A percentile compares a stretch with the other conserved stretches of the same genome.
These are phyloP conservation scores for Suillus paluster DNA, from an alignment of 768 basidiomycete species.

Conservation along the genomic window DNA sequence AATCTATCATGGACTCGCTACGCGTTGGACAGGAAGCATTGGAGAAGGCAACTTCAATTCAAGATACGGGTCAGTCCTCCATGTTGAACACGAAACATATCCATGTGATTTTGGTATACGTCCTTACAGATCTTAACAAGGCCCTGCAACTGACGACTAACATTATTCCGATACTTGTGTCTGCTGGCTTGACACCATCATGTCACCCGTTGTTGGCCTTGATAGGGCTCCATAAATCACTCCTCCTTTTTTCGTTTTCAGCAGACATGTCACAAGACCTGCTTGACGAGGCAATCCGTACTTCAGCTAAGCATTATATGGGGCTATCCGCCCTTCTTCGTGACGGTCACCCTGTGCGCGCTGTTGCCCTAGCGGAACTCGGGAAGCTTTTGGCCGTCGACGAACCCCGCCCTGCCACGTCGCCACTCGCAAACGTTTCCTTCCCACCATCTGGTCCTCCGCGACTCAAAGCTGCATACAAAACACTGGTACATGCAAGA, in stretches of 20 bases:
- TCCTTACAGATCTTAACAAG: conserved; percentile 55
- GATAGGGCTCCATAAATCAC: conserved; percentile 68
- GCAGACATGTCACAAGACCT: conserved; percentile 46
- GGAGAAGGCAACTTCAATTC: conserved; percentile 68
- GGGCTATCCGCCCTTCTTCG: conserved; percentile 60
- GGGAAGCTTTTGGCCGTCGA: conserved; percentile 84
- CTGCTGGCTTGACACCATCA: conserved; percentile 62
- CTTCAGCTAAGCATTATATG: conserved; percentile 53
- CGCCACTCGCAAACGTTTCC: conserved; percentile 18
- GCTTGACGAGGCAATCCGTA: conserved; percentile 67
- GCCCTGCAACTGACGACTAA: conserved; percentile 65
- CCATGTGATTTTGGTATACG: conserved; percentile 3
- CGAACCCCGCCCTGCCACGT: conserved; percentile 55
- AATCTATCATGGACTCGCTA: conserved; percentile 63
- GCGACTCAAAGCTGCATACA: conserved; percentile 65
- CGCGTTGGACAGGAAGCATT: conserved; percentile 76
- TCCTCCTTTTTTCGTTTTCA: conserved; percentile 60
- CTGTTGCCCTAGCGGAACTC: conserved; percentile 74
- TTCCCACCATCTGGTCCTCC: conserved; percentile 74
- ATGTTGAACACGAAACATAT: neutral
- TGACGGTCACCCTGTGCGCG: conserved; percentile 77
- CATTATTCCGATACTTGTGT: conserved; percentile 65
- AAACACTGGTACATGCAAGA: conserved; percentile 65
- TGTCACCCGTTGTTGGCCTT: conserved; percentile 81
- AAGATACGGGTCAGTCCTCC: conserved; percentile 54